Evolutionary conservation across 2,329 filamentous ascomycete species (phyloP), one percentile per base, ranked within the genome.

Genomic region (Moelleriella libera): DNA sequence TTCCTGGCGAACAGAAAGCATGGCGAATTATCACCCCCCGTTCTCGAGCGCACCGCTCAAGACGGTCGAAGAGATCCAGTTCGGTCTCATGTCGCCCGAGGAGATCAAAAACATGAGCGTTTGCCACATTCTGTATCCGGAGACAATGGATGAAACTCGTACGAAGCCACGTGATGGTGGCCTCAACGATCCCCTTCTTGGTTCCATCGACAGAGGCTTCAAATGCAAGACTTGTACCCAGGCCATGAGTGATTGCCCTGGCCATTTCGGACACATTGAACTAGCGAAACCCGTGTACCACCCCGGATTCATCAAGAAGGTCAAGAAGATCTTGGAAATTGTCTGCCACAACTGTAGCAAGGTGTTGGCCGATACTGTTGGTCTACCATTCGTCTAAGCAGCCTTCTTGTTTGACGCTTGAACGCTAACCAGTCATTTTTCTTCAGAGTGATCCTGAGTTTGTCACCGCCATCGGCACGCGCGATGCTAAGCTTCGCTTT

Each of bases 91-190:
- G 68, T 94, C 92, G 37, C 92, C 92, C 30, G 92, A 98, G 66
- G 94, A 98, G 73, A 95, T 97, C 69, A 97, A 98, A 75, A 89
- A 85, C 60, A 94, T 97, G 88, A 96, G 89, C 68, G 90, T 97
- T 53, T 85, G 83, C 57, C 87, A 95, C 65, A 90, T 98, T 64
- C 78, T 92, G 65, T 97, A 96, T 63, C 89, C 92, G n/a, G 92
- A 98, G 73, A 97, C 92, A 30, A 96, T 98, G 92, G 92, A 98
- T 63, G 92, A 98, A 68, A 84, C 84, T 66, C 85, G 89, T 60
- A 83, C 86, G 56, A 87, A 87, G 64, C 92, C 92, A 54, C 88
- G 92, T 57, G 85, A 92, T 52, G 83, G 85, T 62, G 92, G 92
- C 60, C 75, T 97, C 56, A 97, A 97, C 64, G 92, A 99, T 63